Base-by-base conservation (phyloP, 495 filamentous ascomycete genomes). In the Evernia prunastri region DNA sequence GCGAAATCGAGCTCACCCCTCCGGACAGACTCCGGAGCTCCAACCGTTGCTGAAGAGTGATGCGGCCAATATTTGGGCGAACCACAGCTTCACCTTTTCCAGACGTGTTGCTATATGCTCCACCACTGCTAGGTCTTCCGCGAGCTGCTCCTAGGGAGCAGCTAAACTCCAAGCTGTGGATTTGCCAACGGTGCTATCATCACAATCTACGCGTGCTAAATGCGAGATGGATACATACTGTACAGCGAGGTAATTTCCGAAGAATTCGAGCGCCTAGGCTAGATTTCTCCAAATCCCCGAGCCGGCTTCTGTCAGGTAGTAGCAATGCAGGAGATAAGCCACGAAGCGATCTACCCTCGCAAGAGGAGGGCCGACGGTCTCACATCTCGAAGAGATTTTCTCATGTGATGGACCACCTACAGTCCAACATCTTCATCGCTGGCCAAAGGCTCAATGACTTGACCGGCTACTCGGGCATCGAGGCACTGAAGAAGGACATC, bases 391-490 rank as follows among this genome's bases (percentile, higher is more conserved):
- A 88, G 66, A 84, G 87, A 64, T 87, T 96, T 71, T 84, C 81
- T 56, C 71, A 80, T 57, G 74, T 96, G 68, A 96, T 97, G 90
- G 94, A 98, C 75, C 84, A 89, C 64, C 72, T 96, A 31, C 90
- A 96, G 71, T 85, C 89, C 31, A 91, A 92, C 65, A 79, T 92
- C 40, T 89, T 95, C 67, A 82, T 86, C 60, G 91, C 91, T 15
- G 88, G 89, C 7, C 92, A 96, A 71, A 87, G 86, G 61, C 81
- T 98, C 74, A 97, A 97, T 74, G 89, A 90, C 69, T 79, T 96
- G 56, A 98, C 95, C 2, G 95, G 95, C 17, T 98, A 98, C 81
- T 87, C 89, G 1, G 87, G 88, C 42, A 98, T 98, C 74, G 94
- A 96, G 72, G 78, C 86, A 15, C 80, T 98, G 57, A 92, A 96